Base-by-base conservation (phyloP, 2,329 filamentous ascomycete genomes). In the Ceratocystis diversiconidia region DNA sequence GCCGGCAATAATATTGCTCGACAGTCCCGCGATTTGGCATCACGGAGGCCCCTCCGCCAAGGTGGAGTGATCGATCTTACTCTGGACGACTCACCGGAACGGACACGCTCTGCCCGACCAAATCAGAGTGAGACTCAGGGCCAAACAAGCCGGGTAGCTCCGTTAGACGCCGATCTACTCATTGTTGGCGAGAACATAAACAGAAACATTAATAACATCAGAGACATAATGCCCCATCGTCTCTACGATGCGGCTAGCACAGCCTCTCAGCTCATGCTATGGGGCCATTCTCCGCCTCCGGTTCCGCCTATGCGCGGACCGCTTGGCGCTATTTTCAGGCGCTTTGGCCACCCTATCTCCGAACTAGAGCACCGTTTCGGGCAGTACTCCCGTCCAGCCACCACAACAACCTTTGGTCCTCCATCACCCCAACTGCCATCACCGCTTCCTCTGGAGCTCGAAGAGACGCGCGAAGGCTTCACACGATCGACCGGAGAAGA, bases 401-500 rank as follows among this genome's bases (percentile, higher is more conserved):
- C 25, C 69, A 69, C n/a, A 68, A 70, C 12, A 5, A 75, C 73
- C 65, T 75, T 72, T 61, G 70, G 73, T 22, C 70, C 25, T 22
- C 71, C 73, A 22, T 70, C 72, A 3, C 69, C 72, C 15, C 72
- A 72, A 4, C 50, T 17, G 22, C 71, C 72, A 3, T 74, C 72
- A 2, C 74, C 75, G 22, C 79, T 78, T n/a, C 70, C 73, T 15
- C 61, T 28, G 2, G 22, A 32, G 43, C 41, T 50, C 15, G 17
- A 15, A 41, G 36, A 46, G 0, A 79, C 89, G 0, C 80, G 82
- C 5, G 77, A 84, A n/a, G 92, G 92, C 0, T 97, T 94, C 71
- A 95, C 89, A 0, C 81, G 92, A 67, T 41, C 44, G n/a, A 88
- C 89, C 0, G 82, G 78, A 48, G 86, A 90, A 44, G 85, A 90